Percentiles rank a stretch among this genome's conserved stretches.
These are phyloP conservation scores for Onygena corvina DNA, from an alignment of 2,329 filamentous ascomycete species.

Conservation along the genomic window DNA sequence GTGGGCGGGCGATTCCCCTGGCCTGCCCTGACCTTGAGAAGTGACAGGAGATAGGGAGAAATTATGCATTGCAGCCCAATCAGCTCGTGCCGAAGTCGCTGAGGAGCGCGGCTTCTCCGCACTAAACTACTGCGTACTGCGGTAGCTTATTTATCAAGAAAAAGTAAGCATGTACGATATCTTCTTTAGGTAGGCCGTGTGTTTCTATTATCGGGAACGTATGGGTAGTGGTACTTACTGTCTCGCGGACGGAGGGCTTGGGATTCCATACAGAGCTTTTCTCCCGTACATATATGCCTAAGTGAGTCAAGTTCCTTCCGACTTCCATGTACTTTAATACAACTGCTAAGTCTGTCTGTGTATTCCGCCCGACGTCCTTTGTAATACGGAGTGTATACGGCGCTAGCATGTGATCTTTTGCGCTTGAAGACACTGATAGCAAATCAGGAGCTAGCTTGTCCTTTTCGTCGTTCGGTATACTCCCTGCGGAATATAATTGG, in stretches of 20 bases:
- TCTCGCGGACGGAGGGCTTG: neutral
- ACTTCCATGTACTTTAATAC: neutral
- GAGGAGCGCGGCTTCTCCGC: slow-evolving; percentile 2
- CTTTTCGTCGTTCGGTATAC: no score
- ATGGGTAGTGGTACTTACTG: no score
- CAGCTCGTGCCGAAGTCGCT: neutral
- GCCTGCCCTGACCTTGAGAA: neutral
- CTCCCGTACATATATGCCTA: neutral
- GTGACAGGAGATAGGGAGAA: neutral
- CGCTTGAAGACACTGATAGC: no score
- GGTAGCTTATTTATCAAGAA: slow-evolving; percentile 3
- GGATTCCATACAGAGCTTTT: no score
- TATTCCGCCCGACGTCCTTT: no score
- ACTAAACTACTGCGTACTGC: slow-evolving; percentile 6
- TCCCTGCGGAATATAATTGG: no score
- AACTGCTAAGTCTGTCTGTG: no score
- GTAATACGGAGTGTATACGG: no score
- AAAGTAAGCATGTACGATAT: neutral
- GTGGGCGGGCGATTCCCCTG: neutral
- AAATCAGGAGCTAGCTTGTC: no score
- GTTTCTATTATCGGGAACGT: no score
- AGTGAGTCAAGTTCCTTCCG: neutral
- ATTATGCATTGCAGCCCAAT: slow-evolving; percentile 5
- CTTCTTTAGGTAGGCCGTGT: no score
- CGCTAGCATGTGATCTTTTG: no score